Base-by-base conservation (phyloP, 1,284 basidiomycete genomes). In the Fistulinella cinereoalba region DNA sequence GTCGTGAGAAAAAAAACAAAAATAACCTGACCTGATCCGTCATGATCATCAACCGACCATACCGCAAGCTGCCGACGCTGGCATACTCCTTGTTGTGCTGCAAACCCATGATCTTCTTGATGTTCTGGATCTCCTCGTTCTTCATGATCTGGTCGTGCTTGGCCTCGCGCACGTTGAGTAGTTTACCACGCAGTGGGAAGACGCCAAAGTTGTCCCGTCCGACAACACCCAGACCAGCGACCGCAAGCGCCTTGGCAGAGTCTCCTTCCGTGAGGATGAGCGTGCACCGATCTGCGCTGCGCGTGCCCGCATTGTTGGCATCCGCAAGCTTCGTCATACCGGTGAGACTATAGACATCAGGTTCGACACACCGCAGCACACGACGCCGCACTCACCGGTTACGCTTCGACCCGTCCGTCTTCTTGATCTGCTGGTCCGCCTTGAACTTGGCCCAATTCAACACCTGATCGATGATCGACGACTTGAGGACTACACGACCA, bases 11-110 rank as follows among this genome's bases (percentile, higher is more conserved):
- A 56, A 58, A 62, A 4, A 12, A 13, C 34, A 11, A 10, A 9
- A 15, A 44, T 6, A n/a, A n/a, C 9, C 52, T 33, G 47, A 91
- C 92, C 80, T 98, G 95, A 86, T 99, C 97, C 12, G 97, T 95
- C 97, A 99, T 99, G 63, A 99, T 94, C 97, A 99, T 99, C 50
- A 99, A 69, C 48, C 87, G 85, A 2, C 97, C 97, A 62, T 99
- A 99, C 21, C 97, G 85, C 63, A 99, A 70, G 56, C 80, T 87
- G 40, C 77, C 73, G 15, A 80, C 71, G 44, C 79, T 81, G 21
- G 72, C 74, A 68, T 99, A 99, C 53, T 88, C 85, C 68, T 94
- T 94, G 60, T 89, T 90, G 65, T 97, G 93, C 67, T 97, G 93
- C 49, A 99, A 71, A 18, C 97, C 97, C 73, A 99, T 80, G 58